These are phyloP conservation scores for Syncephalastrum contaminatum DNA, from an alignment of 371 early-diverging fungal species.

Conservation along the genomic window DNA sequence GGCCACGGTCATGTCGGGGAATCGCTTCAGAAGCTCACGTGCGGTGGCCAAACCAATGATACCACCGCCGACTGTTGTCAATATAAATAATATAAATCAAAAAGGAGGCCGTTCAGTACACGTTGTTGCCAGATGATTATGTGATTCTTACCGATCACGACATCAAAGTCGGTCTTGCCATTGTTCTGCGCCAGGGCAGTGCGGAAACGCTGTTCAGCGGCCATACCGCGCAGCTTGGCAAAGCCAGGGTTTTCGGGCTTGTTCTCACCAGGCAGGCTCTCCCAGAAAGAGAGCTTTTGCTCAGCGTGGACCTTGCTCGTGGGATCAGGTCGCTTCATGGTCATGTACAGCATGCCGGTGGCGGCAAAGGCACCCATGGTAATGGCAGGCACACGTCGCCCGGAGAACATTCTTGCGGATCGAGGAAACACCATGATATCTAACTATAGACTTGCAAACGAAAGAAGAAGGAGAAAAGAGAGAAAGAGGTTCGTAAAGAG, in stretches of 20 bases:
- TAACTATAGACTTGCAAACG: neutral
- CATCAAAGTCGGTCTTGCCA: slow-evolving; percentile 50
- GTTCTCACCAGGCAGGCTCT: slow-evolving; percentile 47
- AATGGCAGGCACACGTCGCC: slow-evolving; percentile 24
- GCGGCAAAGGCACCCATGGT: slow-evolving; percentile 37
- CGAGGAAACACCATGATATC: slow-evolving; percentile 27
- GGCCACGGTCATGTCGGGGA: slow-evolving; percentile 46
- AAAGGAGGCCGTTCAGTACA: slow-evolving; percentile 2
- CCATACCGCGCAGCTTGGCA: slow-evolving; percentile 43
- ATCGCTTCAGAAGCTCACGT: slow-evolving; percentile 46
- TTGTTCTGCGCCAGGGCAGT: slow-evolving; percentile 37
- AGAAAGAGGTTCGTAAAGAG: slow-evolving; percentile 6
- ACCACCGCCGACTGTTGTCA: slow-evolving; percentile 18
- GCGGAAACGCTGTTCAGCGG: slow-evolving; percentile 47
- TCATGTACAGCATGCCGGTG: slow-evolving; percentile 29
- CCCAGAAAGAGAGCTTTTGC: slow-evolving; percentile 40
- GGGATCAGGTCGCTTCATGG: slow-evolving; percentile 18
- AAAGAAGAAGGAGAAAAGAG: neutral
- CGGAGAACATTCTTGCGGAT: slow-evolving; percentile 31
- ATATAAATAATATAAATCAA: neutral
- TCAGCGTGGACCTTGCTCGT: slow-evolving; percentile 36
- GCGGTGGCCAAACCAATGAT: slow-evolving; percentile 50
- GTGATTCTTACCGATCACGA: slow-evolving; percentile 37
- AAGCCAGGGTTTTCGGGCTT: slow-evolving; percentile 43
- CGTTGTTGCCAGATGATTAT: neutral